Evolutionary conservation across 352 stramenopile genomes (phyloP).

Genomic region (Globisporangium parvum): DNA sequence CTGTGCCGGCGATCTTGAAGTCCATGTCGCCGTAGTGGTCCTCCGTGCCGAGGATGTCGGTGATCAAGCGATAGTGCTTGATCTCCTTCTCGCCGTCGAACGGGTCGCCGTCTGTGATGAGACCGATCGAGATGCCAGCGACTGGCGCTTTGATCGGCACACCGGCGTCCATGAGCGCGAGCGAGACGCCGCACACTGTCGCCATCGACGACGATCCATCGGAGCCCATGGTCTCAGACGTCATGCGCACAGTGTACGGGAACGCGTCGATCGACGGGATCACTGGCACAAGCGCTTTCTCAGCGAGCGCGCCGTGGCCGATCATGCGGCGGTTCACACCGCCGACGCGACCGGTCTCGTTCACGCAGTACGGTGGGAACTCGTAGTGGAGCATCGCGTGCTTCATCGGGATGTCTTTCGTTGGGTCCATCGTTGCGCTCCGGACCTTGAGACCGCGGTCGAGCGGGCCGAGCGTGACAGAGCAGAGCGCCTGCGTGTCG

Average conservation of each 20-base stretch:
- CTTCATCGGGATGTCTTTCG: constrained; percentile 42
- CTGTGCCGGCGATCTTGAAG: constrained; percentile 95
- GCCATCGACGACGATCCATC: constrained; percentile 95
- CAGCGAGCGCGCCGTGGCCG: constrained; percentile 95
- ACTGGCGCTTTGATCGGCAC: constrained; percentile 92
- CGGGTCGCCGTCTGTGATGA: constrained; percentile 66
- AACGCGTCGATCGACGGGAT: constrained; percentile 91
- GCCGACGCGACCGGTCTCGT: constrained; percentile 88
- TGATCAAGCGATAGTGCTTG: constrained; percentile 88
- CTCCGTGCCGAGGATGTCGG: constrained; percentile 96
- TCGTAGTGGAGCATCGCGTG: constrained; percentile 97
- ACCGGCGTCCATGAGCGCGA: constrained; percentile 96
- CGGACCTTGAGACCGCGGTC: constrained; percentile 70
- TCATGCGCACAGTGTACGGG: constrained; percentile 95
- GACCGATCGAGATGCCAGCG: constrained; percentile 95
- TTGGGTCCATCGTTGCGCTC: constrained; percentile 42
- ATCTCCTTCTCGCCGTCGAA: constrained; percentile 64
- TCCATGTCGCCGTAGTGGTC: constrained; percentile 98
- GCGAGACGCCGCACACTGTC: constrained; percentile 94
- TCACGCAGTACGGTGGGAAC: constrained; percentile 97
- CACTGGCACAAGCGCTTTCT: constrained; percentile 93
- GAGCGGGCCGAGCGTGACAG: constrained; percentile 81
- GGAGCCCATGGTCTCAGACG: constrained; percentile 94
- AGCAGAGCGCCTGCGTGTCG: constrained; percentile 88
- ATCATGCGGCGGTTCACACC: constrained; percentile 92